A percentile compares a stretch with the other conserved stretches of the same genome.
phyloP scores from a whole-genome alignment of 2,329 filamentous ascomycete species.

The Purpureocillium takamizusanense region DNA sequence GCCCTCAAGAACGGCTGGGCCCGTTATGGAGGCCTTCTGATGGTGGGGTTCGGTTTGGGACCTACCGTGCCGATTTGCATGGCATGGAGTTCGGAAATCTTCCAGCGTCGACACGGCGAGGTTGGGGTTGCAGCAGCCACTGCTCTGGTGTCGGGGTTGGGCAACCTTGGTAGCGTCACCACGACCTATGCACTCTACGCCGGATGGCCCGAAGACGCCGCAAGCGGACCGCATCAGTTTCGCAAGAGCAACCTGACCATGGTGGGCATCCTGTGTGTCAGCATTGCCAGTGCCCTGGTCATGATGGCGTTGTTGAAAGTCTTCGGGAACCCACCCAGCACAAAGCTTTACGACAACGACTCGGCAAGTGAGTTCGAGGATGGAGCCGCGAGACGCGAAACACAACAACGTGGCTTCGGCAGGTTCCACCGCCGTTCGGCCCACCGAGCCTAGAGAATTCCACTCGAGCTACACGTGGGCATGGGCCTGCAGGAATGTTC shows the following conservation, averaged over 20 bases:
- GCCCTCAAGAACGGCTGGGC: constrained; percentile 65
- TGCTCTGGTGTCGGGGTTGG: constrained; percentile 77
- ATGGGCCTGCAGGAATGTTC: constrained; percentile 11
- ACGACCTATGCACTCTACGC: constrained; percentile 87
- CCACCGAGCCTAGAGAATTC: constrained; percentile 1
- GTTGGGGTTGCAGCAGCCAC: constrained; percentile 82
- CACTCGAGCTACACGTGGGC: no score
- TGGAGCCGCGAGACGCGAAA: constrained; percentile 51
- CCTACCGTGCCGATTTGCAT: constrained; percentile 90
- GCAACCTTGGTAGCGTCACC: constrained; percentile 76
- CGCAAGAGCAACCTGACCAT: constrained; percentile 79
- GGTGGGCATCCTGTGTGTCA: constrained; percentile 74
- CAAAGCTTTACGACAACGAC: constrained; percentile 31
- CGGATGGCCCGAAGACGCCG: constrained; percentile 71
- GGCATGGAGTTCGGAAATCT: constrained; percentile 88
- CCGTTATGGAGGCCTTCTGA: constrained; percentile 77
- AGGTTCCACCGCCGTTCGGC: constrained; percentile 27
- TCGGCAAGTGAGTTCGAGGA: constrained; percentile 42
- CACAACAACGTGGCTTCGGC: constrained; percentile 48
- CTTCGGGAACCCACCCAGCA: constrained; percentile 43
- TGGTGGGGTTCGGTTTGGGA: constrained; percentile 84
- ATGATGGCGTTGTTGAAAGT: constrained; percentile 60
- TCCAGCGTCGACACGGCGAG: constrained; percentile 81
- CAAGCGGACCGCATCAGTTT: constrained; percentile 60
- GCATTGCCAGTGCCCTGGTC: constrained; percentile 60